Evolutionary conservation across 2,329 filamentous ascomycete species (phyloP).

Genomic region (Chrysoporthe austroafricana): DNA sequence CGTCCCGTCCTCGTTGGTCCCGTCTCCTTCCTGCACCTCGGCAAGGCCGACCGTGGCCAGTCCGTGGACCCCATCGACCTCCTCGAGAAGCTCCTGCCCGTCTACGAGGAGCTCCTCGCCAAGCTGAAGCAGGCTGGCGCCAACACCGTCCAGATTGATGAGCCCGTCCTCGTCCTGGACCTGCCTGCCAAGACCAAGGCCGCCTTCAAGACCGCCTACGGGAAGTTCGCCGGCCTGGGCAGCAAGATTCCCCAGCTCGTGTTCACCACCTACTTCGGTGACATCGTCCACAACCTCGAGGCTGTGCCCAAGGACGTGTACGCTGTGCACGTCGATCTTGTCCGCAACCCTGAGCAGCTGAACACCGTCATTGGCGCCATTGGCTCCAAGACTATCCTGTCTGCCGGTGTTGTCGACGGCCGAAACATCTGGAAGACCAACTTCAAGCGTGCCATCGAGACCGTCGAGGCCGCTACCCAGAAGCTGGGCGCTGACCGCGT

Average conservation of each 20-base stretch:
- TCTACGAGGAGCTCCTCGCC: constrained; percentile 90
- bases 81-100: constrained; percentile 87
- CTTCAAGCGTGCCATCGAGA: constrained; percentile 93
- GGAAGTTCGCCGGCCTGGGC: constrained; percentile 79
- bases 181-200: constrained; percentile 87
- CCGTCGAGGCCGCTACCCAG: constrained; percentile 86
- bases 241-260: constrained; percentile 84
- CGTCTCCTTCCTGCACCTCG: constrained; percentile 95
- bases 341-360: constrained; percentile 98
- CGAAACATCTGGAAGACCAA: constrained; percentile 99
- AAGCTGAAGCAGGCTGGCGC: constrained; percentile 96
- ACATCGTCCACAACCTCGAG: constrained; percentile 98
- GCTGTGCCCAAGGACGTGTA: constrained; percentile 79
- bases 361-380: constrained; percentile 81
- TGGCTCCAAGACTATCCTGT: constrained; percentile 87
- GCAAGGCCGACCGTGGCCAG: constrained; percentile 97
- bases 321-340: constrained; percentile 91
- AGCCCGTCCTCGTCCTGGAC: constrained; percentile 96
- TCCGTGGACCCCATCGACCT: constrained; percentile 91
- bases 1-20: constrained; percentile 94
- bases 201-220: constrained; percentile 97
- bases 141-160: constrained; percentile 96
- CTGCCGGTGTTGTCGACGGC: constrained; percentile 94
- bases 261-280: constrained; percentile 97
- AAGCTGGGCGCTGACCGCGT: constrained; percentile 97